Base-by-base conservation (phyloP, 2,329 filamentous ascomycete genomes). In the Pestalotiopsis sp. region DNA sequence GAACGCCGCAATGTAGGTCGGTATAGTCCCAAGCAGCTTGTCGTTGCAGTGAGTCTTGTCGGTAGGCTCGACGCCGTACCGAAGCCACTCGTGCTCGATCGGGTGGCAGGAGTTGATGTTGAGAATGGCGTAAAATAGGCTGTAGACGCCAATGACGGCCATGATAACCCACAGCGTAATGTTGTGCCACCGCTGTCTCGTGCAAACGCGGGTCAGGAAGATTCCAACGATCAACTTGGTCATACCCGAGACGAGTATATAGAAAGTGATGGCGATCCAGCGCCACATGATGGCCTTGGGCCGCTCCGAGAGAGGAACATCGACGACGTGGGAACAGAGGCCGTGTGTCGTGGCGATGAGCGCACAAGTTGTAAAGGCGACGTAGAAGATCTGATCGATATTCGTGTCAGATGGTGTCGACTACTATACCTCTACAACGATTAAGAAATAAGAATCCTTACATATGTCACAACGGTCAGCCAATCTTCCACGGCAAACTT, bases 71-170 rank as follows among this genome's bases (percentile, higher is more conserved):
- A 60, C 56, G 17, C 36, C 38, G 56, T 67, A 67, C 2, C 65
- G 56, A 2, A 56, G 23, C 65, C 65, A 67, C 31, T 67, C 65
- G 31, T 67, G 65, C 36, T 59, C 31, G 25, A 67, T 67, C 4
- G 65, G 65, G 20, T 67, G 65, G 23, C 65, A 67, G 2, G 65
- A 59, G 20, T 67, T 67, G 65, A 67, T 67, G 36, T 67, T 67
- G 17, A 67, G 56, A n/a, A 67, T 25, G 17, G 65, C 65, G 23
- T 67, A 67, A 14, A 67, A 67, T 20, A 60, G 27, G 38, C 52
- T 59, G 56, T 59, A 67, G 36, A 67, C 52, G 23, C 25, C 41
- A 25, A 67, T 49, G 11, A 67, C 27, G n/a, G 52, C 56, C 65
- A 67, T 67, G n/a, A 67, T 59, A 23, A 67, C 27, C 65, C 65